Evolutionary conservation across 108 stramenopile species (phyloP).

Genomic region (Conticribra weissflogii): DNA sequence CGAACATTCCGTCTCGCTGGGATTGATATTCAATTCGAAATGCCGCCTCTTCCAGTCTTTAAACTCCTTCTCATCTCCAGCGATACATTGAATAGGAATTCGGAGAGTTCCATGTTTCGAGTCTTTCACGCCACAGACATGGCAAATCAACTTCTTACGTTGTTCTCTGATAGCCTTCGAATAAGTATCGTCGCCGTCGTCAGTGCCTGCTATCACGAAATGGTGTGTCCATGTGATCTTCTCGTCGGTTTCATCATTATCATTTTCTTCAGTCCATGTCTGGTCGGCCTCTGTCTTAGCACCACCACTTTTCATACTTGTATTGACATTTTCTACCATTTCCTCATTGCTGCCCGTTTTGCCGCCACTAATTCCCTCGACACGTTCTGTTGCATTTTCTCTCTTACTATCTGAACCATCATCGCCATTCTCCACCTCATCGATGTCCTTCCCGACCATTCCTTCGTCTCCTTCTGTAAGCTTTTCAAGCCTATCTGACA

Average conservation of each 20-base stretch:
- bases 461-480: no score
- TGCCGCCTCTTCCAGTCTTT: conserved; percentile 14
- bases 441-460: no score
- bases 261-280: conserved; percentile 29
- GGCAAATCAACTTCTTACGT: conserved; percentile 48
- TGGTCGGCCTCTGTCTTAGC: no score
- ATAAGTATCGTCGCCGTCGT: conserved; percentile 8
- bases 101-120: conserved; percentile 2
- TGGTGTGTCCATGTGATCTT: not conserved
- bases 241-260: not conserved
- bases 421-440: no score
- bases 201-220: conserved; percentile 7
- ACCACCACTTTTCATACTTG: no score
- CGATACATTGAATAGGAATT: conserved; percentile 60
- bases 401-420: no score
- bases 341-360: no score
- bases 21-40: not conserved
- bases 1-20: not conserved
- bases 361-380: no score
- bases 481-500: not conserved
- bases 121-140: conserved; percentile 48
- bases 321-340: no score
- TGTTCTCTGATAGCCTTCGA: conserved; percentile 13
- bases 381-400: no score
- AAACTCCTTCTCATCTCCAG: conserved; percentile 44